phyloP scores from a whole-genome alignment of 345 rosid genomes.

The Trapa incisa region DNA sequence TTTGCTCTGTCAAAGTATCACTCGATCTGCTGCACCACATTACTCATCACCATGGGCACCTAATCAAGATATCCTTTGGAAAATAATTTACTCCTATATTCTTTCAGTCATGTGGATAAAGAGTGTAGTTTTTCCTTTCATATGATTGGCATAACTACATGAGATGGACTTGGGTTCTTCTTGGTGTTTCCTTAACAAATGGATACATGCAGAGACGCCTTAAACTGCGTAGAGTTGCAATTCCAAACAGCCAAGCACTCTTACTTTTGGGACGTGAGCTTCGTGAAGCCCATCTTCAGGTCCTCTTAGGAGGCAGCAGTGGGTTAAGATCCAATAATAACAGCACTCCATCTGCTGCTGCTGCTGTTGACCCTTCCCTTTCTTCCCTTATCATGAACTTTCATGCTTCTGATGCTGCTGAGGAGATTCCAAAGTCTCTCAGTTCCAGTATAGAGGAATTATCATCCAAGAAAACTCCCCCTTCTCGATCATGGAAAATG shows the following conservation, averaged over 20 bases:
- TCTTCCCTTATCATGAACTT: slow-evolving; percentile 45
- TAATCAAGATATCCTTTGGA: not conserved
- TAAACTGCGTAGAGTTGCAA: not conserved
- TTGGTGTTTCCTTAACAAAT: not conserved
- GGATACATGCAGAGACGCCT: not conserved
- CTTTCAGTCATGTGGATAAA: not conserved
- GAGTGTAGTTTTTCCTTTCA: not conserved
- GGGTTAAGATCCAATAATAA: slow-evolving; percentile 20
- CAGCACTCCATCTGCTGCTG: slow-evolving; percentile 21
- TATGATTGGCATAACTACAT: not conserved
- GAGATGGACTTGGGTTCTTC: not conserved
- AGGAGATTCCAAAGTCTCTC: not conserved
- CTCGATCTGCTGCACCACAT: not conserved
- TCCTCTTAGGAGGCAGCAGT: slow-evolving; percentile 46
- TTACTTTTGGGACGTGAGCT: slow-evolving; percentile 53
- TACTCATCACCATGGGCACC: not conserved
- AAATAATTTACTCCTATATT: not conserved
- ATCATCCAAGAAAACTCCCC: not conserved
- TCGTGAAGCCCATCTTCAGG: slow-evolving; percentile 52
- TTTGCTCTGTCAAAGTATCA: not conserved
- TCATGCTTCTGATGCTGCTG: slow-evolving; percentile 19
- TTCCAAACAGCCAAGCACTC: slow-evolving; percentile 45
- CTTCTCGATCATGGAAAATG: not conserved
- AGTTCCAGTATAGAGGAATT: not conserved
- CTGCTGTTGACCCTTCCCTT: slow-evolving; percentile 41